A percentile compares a stretch with the other conserved stretches of the same genome.
These are phyloP conservation scores for Neurospora sp. DNA, from an alignment of 495 filamentous ascomycete species.

Conservation along the genomic window DNA sequence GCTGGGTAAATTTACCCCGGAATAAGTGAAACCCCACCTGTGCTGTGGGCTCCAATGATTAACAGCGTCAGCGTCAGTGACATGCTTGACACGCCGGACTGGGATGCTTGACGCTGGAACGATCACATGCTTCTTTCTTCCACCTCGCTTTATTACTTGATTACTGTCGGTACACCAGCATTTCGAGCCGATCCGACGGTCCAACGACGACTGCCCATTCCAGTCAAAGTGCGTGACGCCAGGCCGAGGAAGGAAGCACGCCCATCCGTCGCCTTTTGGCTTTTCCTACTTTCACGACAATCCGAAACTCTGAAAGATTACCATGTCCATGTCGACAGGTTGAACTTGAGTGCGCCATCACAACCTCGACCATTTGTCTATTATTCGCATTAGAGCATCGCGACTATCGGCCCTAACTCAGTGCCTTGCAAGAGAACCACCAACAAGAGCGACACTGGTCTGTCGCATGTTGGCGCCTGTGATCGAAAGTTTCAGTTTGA, in stretches of 20 bases:
- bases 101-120: background rate
- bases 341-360: background rate
- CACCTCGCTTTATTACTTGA: background rate
- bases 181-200: background rate
- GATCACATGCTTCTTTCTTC: background rate
- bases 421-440: background rate
- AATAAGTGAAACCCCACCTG: background rate
- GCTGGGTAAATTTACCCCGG: background rate
- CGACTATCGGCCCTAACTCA: background rate
- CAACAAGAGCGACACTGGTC: background rate
- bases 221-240: constrained; percentile 26
- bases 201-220: constrained; percentile 10
- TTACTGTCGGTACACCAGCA: background rate
- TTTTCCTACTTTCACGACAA: background rate
- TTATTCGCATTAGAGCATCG: background rate
- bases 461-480: background rate
- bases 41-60: background rate
- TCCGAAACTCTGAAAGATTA: background rate
- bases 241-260: constrained; percentile 17
- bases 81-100: background rate
- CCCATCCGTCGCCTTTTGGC: background rate
- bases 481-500: background rate
- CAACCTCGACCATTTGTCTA: background rate
- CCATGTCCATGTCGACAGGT: background rate
- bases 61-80: background rate